Conservation (phyloP, 2,329 filamentous ascomycete genomes). For the Didymella pinodella region DNA sequence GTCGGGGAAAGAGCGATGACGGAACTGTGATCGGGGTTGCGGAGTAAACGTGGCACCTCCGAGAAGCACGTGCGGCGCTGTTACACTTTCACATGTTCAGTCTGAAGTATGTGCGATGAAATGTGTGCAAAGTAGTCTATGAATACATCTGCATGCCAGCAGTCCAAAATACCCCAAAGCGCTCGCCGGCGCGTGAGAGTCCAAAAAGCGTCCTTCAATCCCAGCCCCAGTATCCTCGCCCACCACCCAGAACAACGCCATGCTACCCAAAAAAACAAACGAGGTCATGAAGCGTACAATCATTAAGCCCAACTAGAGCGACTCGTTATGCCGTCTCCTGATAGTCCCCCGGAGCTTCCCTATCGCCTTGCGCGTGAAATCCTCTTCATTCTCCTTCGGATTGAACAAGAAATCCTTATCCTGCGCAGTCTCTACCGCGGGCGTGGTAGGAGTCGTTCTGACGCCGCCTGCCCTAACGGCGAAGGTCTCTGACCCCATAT, state of each 20-base stretch:
- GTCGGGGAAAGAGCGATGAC: slow-evolving; percentile 13
- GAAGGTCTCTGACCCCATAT: slow-evolving; percentile 12
- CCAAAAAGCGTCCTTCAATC: not conserved
- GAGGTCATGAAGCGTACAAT: slow-evolving; percentile 10
- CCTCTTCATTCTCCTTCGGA: slow-evolving; percentile 35
- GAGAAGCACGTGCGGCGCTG: slow-evolving; percentile 10
- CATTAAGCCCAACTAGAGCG: not conserved
- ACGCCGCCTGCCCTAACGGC: slow-evolving; percentile 14
- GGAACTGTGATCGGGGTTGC: slow-evolving; percentile 11
- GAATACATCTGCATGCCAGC: slow-evolving; percentile 10
- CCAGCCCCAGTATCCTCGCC: not conserved
- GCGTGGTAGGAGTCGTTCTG: slow-evolving; percentile 16
- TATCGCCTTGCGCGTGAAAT: slow-evolving; percentile 36
- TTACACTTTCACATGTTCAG: not conserved
- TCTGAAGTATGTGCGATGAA: not conserved
- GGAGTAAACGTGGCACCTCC: slow-evolving; percentile 24
- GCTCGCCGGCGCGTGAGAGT: slow-evolving; percentile 3
- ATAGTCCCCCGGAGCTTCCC: slow-evolving; percentile 17
- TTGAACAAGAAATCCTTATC: slow-evolving; percentile 41
- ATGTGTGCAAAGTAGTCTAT: not conserved
- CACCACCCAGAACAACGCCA: slow-evolving; percentile 9
- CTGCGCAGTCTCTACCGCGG: slow-evolving; percentile 15
- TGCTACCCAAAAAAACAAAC: slow-evolving; percentile 7
- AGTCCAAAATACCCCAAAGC: not conserved
- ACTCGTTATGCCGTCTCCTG: slow-evolving; percentile 7